These are phyloP conservation scores for Mycena belliarum DNA, from an alignment of 768 basidiomycete species.

Conservation along the genomic window DNA sequence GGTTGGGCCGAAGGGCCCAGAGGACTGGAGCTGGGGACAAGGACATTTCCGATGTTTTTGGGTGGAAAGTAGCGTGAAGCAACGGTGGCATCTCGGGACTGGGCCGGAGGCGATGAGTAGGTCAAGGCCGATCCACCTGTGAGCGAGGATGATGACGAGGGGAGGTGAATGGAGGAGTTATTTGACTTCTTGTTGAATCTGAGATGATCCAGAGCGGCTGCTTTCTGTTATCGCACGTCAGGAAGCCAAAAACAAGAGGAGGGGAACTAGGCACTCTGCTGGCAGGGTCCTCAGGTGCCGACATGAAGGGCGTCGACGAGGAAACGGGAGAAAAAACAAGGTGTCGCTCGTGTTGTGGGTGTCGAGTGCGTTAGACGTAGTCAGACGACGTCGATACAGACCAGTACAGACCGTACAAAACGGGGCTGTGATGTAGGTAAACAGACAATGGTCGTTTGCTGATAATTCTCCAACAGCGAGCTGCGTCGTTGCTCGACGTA, in stretches of 20 bases:
- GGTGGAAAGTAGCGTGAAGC: constrained; percentile 59
- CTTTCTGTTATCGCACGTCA: constrained; percentile 15
- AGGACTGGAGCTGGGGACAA: constrained; percentile 81
- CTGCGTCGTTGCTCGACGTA: neutral
- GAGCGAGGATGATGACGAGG: constrained; percentile 30
- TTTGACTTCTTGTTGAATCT: constrained; percentile 42
- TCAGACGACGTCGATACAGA: neutral
- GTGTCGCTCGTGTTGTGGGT: neutral
- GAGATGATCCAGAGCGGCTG: constrained; percentile 48
- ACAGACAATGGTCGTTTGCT: neutral
- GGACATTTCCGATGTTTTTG: constrained; percentile 54
- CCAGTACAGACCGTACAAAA: neutral
- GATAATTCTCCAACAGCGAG: neutral
- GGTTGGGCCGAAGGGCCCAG: constrained; percentile 38
- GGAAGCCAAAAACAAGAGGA: constrained; percentile 26
- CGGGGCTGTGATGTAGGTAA: constrained; percentile 4
- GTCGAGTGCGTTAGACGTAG: neutral
- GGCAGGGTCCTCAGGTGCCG: constrained; percentile 10
- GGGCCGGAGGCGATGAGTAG: constrained; percentile 50
- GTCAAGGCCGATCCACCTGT: constrained; percentile 24
- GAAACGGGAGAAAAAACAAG: constrained; percentile 12
- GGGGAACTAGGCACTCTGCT: constrained; percentile 18
- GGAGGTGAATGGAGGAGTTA: constrained; percentile 28
- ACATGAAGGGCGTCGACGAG: constrained; percentile 4
- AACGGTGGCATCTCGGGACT: constrained; percentile 77